Conservation (phyloP, 1,284 basidiomycete genomes). For the Apiotrichum sp. region DNA sequence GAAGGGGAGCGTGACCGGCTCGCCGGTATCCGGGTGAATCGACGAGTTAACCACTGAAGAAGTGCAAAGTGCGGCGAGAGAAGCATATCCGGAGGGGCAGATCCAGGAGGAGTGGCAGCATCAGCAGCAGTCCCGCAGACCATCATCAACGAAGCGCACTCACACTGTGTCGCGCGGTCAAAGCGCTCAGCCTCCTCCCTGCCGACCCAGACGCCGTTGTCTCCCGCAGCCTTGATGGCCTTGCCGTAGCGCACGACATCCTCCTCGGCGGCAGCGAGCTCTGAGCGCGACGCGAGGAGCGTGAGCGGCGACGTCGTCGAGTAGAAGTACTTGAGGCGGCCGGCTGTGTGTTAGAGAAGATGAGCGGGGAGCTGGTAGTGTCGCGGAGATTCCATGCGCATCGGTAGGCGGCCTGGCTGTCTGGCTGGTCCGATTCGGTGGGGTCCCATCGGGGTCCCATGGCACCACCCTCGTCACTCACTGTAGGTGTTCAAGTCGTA, state of each 20-base stretch:
- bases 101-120: background rate
- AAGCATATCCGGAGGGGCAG: background rate
- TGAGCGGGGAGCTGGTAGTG: background rate
- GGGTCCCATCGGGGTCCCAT: background rate
- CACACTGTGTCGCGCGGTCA: slow-evolving; percentile 49
- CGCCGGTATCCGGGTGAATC: slow-evolving; percentile 51
- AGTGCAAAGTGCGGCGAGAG: background rate
- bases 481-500: slow-evolving; percentile 37
- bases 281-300: slow-evolving; percentile 46
- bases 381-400: background rate
- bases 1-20: slow-evolving; percentile 51
- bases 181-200: slow-evolving; percentile 36
- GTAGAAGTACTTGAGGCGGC: slow-evolving; percentile 52
- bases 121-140: background rate
- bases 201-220: slow-evolving; percentile 39
- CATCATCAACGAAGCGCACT: slow-evolving; percentile 12
- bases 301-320: slow-evolving; percentile 53
- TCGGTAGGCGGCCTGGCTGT: too few species aligned
- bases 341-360: slow-evolving; percentile 27
- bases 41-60: slow-evolving; percentile 47
- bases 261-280: slow-evolving; percentile 40
- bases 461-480: slow-evolving; percentile 11
- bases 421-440: background rate
- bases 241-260: slow-evolving; percentile 43
- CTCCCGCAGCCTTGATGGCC: slow-evolving; percentile 38